Evolutionary conservation across 163 green algal species (phyloP), one percentile per base, ranked within the genome.

Genomic region (Volvox carteri): DNA sequence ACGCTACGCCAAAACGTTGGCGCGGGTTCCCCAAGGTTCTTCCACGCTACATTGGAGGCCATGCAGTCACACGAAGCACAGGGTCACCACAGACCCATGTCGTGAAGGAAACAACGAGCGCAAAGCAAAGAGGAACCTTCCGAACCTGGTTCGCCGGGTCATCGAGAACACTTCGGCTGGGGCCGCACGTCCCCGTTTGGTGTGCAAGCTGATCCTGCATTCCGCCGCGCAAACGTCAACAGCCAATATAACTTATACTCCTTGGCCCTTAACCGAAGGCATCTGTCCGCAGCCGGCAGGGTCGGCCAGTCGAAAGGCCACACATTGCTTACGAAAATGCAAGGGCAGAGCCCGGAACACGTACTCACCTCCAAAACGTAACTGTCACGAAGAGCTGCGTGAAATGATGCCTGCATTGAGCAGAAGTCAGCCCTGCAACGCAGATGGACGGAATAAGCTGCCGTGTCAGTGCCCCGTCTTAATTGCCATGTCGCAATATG

Each of bases 361-460:
- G n/a, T n/a, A n/a, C 77, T 35, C 72, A 85, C 77, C 77, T 85
- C 54, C 21, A 85, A 85, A 14, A 72, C 25, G 14, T 56, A 56
- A 35, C 35, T 72, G 54, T 85, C 77, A 52, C 35, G 77, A 54
- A 85, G 50, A 19, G 77, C 77, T 41, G 77, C 77, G 77, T 85
- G 77, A 35, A 85, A 23, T 52, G 77, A 85, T 41, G 77, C 77
- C 77, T 85, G 77, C 77, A 85, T 85, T 85, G 73, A 44, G 73
- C 73, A 28, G 7, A 65, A 14, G 44, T 65, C 16, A 75, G 65
- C 65, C 70, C 70, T 78, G 70, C 70, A 54, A 39, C 2, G 28
- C n/a, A 21, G 67, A 30, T 46, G 50, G 33, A 44, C 4, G 33
- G 37, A 23, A 77, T 77, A 74, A 74, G 62, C 8, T 37, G 62